These are phyloP conservation scores for Paxillus ammoniavirescens DNA, from an alignment of 768 basidiomycete genomes.

Conservation along the genomic window DNA sequence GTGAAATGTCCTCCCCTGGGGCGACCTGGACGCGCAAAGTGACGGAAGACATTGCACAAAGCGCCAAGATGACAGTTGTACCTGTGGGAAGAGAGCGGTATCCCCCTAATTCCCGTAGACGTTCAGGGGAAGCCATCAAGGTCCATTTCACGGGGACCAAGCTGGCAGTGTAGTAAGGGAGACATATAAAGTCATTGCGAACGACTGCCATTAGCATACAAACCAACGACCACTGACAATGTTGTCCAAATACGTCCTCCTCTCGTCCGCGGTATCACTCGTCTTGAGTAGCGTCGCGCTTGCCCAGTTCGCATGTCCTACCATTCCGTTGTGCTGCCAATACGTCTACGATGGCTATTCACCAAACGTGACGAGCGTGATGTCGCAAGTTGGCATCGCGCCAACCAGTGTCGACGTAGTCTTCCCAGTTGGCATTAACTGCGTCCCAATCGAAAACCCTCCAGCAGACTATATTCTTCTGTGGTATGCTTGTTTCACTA, in stretches of 20 bases:
- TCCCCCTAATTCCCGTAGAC: background rate
- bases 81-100: background rate
- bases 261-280: background rate
- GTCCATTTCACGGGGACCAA: background rate
- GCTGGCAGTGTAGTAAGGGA: background rate
- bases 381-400: background rate
- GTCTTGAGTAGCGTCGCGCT: background rate
- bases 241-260: background rate
- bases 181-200: background rate
- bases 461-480: background rate
- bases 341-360: background rate
- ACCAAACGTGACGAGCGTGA: background rate
- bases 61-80: background rate
- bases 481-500: background rate
- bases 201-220: background rate
- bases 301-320: background rate
- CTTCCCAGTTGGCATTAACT: conserved; percentile 2
- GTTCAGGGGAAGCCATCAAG: background rate
- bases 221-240: background rate
- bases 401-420: background rate
- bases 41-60: background rate
- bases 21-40: background rate
- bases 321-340: conserved; percentile 5
- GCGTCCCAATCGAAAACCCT: conserved; percentile 1
- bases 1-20: background rate